Base-by-base conservation (phyloP, 371 early-diverging fungal species). In the Dichotomocladium elegans region DNA sequence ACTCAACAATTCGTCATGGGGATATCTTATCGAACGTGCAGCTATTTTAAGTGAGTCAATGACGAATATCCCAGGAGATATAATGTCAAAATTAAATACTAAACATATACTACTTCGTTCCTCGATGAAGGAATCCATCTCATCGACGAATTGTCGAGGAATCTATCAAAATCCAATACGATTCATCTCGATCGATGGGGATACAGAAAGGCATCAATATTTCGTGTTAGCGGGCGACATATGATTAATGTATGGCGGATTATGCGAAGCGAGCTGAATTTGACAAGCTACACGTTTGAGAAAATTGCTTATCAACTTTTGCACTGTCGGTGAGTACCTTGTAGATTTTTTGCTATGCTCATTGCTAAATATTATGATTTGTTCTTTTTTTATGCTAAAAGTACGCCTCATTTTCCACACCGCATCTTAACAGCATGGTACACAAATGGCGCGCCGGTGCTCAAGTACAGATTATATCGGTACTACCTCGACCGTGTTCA, bases 241-340 rank as follows among this genome's bases (percentile, higher is more conserved):
- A 75, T 93, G 59, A 64, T 96, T 27, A 94, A 94, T 64, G 75
- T 91, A 6, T 96, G 96, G 96, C 67, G 93, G 21, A 51, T 92
- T 15, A 84, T 94, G 79, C 72, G 81, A 11, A 49, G 70, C 17
- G 92, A 94, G 63, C 51, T 91, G 7, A 78, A 72, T 5, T 63
- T 93, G 37, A 88, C 85, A 4, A 85, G 81, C 28, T 95, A 94
- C 58, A 77, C 89, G 0, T 77, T 91, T 41, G 89, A 91, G 57
- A 92, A 81, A 34, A 63, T 85, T 0, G 88, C 77, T 0, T 87
- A 78, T 56, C 79, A 91, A 29, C 67, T 91, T 3, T 61, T 94
- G 21, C 86, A 85, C 57, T 65, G 75, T 24, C 64, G 90, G 89
- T 88, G 70, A 48, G 37, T 30, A 3, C n/a, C n/a, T n/a, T n/a